A percentile compares a stretch with the other conserved stretches of the same genome.
Evolutionary conservation across 1,284 basidiomycete genomes (phyloP).

Genomic region (Trametes polyzona): DNA sequence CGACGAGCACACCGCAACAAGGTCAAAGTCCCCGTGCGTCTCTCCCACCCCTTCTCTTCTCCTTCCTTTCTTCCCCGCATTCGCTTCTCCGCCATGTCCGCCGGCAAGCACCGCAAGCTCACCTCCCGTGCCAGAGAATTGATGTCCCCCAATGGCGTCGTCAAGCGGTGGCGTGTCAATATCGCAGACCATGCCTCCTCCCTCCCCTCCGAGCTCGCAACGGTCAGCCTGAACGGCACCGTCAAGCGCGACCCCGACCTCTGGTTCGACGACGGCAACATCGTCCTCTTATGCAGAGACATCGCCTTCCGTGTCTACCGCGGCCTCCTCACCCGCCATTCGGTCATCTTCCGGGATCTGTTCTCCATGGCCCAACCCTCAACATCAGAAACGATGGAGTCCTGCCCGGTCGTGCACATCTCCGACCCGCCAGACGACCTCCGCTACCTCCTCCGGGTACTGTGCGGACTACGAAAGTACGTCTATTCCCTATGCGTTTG

Average conservation of each 20-base stretch:
- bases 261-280: conserved; percentile 36
- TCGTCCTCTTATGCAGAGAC: conserved; percentile 29
- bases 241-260: conserved; percentile 29
- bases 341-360: conserved; percentile 33
- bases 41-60: background rate
- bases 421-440: conserved; percentile 27
- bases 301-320: conserved; percentile 31
- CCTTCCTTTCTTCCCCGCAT: background rate
- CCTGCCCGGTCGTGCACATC: conserved; percentile 29
- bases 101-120: conserved; percentile 7
- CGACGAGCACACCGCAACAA: conserved; percentile 17
- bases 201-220: conserved; percentile 22
- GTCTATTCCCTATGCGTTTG: background rate
- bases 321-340: conserved; percentile 29
- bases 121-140: conserved; percentile 21
- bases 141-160: conserved; percentile 23
- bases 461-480: conserved; percentile 27
- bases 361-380: conserved; percentile 28
- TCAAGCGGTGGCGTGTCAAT: conserved; percentile 27
- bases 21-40: conserved; percentile 24
- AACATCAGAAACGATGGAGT: conserved; percentile 23
- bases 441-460: conserved; percentile 20
- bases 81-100: background rate
- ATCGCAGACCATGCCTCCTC: conserved; percentile 20
- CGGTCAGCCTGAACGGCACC: conserved; percentile 18